A percentile compares a stretch with the other conserved stretches of the same genome.
These are phyloP conservation scores for Coniosporium tulheliwenetii DNA, from an alignment of 2,329 filamentous ascomycete genomes.

Conservation along the genomic window DNA sequence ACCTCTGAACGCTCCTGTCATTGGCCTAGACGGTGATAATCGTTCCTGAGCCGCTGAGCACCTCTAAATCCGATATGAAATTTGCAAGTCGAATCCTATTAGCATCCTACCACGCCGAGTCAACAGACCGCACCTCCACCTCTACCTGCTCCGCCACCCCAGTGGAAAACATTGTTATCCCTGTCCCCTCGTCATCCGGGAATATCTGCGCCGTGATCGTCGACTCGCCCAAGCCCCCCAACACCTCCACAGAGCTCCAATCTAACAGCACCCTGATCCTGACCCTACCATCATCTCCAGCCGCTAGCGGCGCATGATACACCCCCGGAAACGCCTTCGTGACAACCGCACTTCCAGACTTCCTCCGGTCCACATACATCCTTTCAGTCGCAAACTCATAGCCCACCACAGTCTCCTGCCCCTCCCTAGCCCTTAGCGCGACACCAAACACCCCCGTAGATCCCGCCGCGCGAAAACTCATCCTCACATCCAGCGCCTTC, in stretches of 20 bases:
- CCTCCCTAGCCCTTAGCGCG: neutral
- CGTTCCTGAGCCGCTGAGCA: no score
- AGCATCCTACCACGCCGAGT: neutral
- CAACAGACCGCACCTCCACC: neutral
- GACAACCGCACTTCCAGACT: constrained; percentile 6
- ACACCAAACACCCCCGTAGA: neutral
- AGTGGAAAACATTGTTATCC: neutral
- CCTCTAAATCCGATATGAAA: no score
- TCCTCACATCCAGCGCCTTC: neutral
- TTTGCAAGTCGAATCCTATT: no score
- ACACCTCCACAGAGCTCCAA: constrained; percentile 15
- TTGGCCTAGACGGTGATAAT: no score
- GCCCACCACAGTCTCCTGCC: constrained; percentile 6
- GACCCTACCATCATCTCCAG: constrained; percentile 6
- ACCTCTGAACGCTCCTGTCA: no score
- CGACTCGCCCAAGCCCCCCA: constrained; percentile 12
- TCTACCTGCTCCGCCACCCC: neutral
- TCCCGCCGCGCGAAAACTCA: neutral
- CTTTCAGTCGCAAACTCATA: constrained; percentile 11
- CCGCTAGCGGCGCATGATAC: neutral
- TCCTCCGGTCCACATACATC: constrained; percentile 11
- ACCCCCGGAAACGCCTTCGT: neutral
- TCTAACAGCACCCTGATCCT: constrained; percentile 12
- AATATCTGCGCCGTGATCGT: constrained; percentile 15
- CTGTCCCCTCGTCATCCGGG: constrained; percentile 6